Evolutionary conservation across 305 asterid genomes (phyloP).

Genomic region (Andrographis paniculata): DNA sequence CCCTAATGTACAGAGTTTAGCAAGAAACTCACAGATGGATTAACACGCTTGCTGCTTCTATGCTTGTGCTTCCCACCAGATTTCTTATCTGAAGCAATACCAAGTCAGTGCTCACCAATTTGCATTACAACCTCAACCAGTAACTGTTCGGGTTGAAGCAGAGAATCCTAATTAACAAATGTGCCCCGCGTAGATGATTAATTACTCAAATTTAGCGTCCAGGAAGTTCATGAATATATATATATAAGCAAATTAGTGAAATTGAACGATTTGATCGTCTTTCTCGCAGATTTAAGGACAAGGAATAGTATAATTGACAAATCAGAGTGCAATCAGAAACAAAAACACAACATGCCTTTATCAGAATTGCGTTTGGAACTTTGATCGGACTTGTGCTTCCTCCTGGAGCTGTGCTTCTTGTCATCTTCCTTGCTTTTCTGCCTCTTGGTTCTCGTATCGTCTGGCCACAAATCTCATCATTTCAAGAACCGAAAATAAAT

Average conservation of each 20-base stretch:
- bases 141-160: not conserved
- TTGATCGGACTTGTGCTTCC: constrained; percentile 42
- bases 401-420: constrained; percentile 38
- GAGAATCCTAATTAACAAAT: not conserved
- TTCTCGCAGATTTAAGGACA: too few species aligned
- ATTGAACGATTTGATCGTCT: too few species aligned
- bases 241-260: not conserved
- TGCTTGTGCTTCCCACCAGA: constrained; percentile 50
- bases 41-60: constrained; percentile 41
- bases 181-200: not conserved
- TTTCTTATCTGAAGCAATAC: constrained; percentile 47
- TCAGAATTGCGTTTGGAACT: constrained; percentile 43
- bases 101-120: constrained; percentile 16
- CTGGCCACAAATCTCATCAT: constrained; percentile 26
- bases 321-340: not conserved
- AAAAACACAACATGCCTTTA: constrained; percentile 29
- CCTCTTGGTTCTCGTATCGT: constrained; percentile 41
- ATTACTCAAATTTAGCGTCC: not conserved
- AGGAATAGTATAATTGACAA: not conserved
- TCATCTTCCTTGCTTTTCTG: constrained; percentile 37
- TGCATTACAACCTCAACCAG: constrained; percentile 1
- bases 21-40: constrained; percentile 40
- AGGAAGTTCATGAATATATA: not conserved
- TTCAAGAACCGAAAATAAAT: not conserved
- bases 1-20: too few species aligned